Conservation (phyloP, 108 stramenopile species). For the Nitzschia putrida region DNA sequence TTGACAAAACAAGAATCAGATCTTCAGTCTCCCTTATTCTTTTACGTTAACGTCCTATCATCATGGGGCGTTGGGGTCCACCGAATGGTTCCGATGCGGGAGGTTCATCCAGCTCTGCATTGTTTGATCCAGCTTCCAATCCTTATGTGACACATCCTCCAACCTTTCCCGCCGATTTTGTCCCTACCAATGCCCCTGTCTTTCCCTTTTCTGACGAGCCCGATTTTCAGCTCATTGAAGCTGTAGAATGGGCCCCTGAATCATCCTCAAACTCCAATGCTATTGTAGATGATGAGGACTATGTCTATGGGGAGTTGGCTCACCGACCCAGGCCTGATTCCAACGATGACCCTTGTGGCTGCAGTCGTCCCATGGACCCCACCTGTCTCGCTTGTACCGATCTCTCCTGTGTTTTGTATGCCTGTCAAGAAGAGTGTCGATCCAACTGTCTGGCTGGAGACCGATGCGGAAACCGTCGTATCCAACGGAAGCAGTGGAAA, state of each 20-base stretch:
- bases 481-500: slow-evolving; percentile 66
- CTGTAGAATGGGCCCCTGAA: slow-evolving; percentile 23
- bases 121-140: too few relatives aligned
- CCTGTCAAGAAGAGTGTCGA: slow-evolving; percentile 83
- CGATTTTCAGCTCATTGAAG: slow-evolving; percentile 33
- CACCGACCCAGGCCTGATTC: slow-evolving; percentile 22
- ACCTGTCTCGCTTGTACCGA: slow-evolving; percentile 22
- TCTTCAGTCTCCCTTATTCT: too few relatives aligned
- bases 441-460: slow-evolving; percentile 62
- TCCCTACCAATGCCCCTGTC: neutral
- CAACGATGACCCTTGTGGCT: slow-evolving; percentile 35
- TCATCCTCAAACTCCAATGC: neutral
- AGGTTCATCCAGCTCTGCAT: too few relatives aligned
- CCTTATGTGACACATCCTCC: too few relatives aligned
- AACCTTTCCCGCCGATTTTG: too few relatives aligned
- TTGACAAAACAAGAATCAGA: too few relatives aligned
- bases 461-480: slow-evolving; percentile 73
- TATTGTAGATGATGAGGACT: neutral
- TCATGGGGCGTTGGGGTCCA: too few relatives aligned
- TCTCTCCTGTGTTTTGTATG: slow-evolving; percentile 60
- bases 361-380: slow-evolving; percentile 11
- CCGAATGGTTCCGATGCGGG: too few relatives aligned
- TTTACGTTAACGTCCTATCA: too few relatives aligned
- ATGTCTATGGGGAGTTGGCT: slow-evolving; percentile 22
- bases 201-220: slow-evolving; percentile 9